Base-by-base conservation (phyloP, 352 stramenopile genomes). In the Phytophthora sansomeana region DNA sequence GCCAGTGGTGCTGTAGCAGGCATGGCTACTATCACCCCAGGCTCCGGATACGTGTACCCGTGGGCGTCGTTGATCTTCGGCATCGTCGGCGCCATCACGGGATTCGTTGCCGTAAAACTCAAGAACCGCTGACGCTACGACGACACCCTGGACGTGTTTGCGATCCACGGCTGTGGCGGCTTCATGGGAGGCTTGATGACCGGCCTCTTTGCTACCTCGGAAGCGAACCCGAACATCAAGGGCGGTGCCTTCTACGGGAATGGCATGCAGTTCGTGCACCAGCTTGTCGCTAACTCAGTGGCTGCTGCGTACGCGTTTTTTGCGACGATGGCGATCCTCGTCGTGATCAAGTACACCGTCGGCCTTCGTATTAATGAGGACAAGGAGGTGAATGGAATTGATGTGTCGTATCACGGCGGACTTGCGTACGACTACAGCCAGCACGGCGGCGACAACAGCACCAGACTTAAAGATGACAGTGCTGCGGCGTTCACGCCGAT, bases 101-200 rank as follows among this genome's bases (percentile, higher is more conserved):
- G 70, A 16, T 92, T 90, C 51, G 42, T 52, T 6, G 77, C 74
- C 1, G 76, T 91, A 17, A 69, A 73, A 42, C 43, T 91, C 24
- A 91, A 92, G 64, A 84, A 91, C 71, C 52, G 57, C 28, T 53
- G 88, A 24, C 78, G 81, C 11, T 91, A 89, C 68, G 86, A 94
- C 52, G 86, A 94, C 62, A 91, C 81, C 7, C 66, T 94, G n/a
- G 86, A 94, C 59, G 70, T 76, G 51, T 91, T 93, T 63, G 84
- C 70, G 4, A 84, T 94, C 58, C 84, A 94, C 69, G 82, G 82
- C 28, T 76, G 79, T 21, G 81, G 57, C 5, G 86, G 86, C 9
- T 80, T 91, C 42, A 66, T 75, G 16, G 84, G 86, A 17, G 80
- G 78, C 14, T 62, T 94, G 30, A 17, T 92, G 19, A 88, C 83